These are phyloP conservation scores for Scleromitrula shiraiana DNA, from an alignment of 2,329 filamentous ascomycete genomes.

Conservation along the genomic window DNA sequence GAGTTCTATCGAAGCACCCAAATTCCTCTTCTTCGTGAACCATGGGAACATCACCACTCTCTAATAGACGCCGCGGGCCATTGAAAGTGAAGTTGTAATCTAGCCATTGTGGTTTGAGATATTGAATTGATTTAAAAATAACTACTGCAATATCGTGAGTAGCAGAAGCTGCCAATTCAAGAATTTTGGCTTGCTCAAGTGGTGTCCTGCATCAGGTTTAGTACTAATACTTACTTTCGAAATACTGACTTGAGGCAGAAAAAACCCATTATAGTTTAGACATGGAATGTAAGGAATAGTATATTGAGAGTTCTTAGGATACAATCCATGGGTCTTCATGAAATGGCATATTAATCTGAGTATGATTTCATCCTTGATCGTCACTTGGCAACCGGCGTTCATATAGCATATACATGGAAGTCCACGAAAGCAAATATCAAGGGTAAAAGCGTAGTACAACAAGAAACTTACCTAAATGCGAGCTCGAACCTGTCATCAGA, in stretches of 20 bases:
- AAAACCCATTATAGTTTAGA: background rate
- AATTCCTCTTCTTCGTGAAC: slow-evolving; percentile 49
- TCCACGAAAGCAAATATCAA: too few relatives aligned
- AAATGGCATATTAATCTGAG: too few relatives aligned
- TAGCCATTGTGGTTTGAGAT: slow-evolving; percentile 57
- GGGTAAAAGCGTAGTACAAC: background rate
- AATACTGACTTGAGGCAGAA: background rate
- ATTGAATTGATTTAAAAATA: slow-evolving; percentile 53
- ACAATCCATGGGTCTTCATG: too few relatives aligned
- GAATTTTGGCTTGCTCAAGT: slow-evolving; percentile 43
- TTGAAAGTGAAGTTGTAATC: slow-evolving; percentile 54
- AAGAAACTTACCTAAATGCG: slow-evolving; percentile 40
- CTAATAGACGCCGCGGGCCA: slow-evolving; percentile 47
- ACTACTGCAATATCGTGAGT: slow-evolving; percentile 57
- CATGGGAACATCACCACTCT: slow-evolving; percentile 36
- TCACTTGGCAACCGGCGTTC: too few relatives aligned
- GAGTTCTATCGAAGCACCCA: slow-evolving; percentile 54
- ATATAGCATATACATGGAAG: too few relatives aligned
- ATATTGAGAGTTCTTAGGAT: too few relatives aligned
- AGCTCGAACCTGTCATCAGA: slow-evolving; percentile 60
- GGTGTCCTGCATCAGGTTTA: slow-evolving; percentile 33
- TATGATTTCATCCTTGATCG: too few relatives aligned
- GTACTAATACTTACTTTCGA: background rate
- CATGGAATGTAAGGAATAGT: background rate
- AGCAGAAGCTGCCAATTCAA: slow-evolving; percentile 56